Evolutionary conservation across 129 eudicot species (phyloP), one percentile per base, ranked within the genome.

Genomic region (Arctium minus): DNA sequence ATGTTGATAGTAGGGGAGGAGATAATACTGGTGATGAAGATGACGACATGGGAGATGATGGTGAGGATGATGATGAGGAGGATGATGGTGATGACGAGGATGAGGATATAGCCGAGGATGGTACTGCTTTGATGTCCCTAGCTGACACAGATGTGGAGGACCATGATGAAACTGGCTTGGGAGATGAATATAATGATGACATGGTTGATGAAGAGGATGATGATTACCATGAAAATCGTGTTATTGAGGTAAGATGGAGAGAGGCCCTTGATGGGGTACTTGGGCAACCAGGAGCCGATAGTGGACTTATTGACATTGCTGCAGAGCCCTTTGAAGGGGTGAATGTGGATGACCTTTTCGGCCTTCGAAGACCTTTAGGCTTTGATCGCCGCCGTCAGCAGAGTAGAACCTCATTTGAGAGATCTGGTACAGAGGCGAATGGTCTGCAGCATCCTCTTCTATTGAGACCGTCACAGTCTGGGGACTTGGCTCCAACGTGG

Each of bases 251-350:
- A 40, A 86, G 98, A 84, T 95, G 97, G 98, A 89, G 98, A 88
- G 97, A 91, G 76, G 98, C 97, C 79, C 96, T 95, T 39, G 98
- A 95, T 83, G 97, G 98, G n/a, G 98, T 92, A 35, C 93, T 92
- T 39, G 98, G 93, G 71, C 98, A 91, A 84, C 88, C 97, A 70
- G 97, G 97, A 82, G 75, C 88, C 60, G 92, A 89, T 13, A 89
- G 88, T 70, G 92, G 97, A 33, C 88, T 92, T 64, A 87, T 95
- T 60, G 97, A 95, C 88, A 92, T 91, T 72, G 85, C 97, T 10
- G 90, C 92, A 73, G 98, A 95, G 90, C 93, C 97, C 42, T 91
- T 92, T 79, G 98, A 95, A 90, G 98, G 97, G 62, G 97, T 92
- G 74, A 92, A 95, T 82, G 98, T 95, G 69, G 98, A 95, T 89